Base-by-base conservation (phyloP, 495 filamentous ascomycete genomes). In the Aspergillus incahuasiensis region DNA sequence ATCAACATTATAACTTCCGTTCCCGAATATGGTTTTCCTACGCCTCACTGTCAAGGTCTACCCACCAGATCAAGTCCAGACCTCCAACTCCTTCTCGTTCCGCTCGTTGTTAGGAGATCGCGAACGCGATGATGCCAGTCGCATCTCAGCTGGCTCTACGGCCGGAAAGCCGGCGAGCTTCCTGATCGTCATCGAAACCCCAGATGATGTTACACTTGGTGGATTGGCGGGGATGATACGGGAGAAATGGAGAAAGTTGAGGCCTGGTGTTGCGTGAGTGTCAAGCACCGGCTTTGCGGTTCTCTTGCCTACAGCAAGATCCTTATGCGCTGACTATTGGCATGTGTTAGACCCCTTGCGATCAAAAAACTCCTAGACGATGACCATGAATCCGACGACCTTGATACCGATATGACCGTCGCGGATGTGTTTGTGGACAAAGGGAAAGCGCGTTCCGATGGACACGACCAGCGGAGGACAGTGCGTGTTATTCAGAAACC, bases 321-420 rank as follows among this genome's bases (percentile, higher is more conserved):
- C 6, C 1, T 19, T 18, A 50, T 24, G 19, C 34, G 38, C 61
- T 67, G 34, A 64, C 35, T 46, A 0, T 2, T 18, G 9, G 12
- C 15, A 6, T 11, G 12, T 30, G 16, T 5, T 54, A 75, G 73
- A n/a, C 65, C 70, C 1, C 59, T 75, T 3, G 57, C 64, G 1
- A 75, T 77, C 32, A 68, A 74, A 39, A 71, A 72, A 41, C 61
- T 77, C 5, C 41, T 74, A 34, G 68, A 77, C 41, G 67, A 71
- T 54, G 60, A 62, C 0, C 65, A 70, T 43, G 67, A 70, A 9
- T 19, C 53, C 3, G 60, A 68, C 25, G 65, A 71, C 38, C 68
- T 75, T 18, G 62, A 66, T 48, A 34, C 62, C n/a, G 64, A 69
- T 3, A 53, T 70, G 58, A 68, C 70, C 0, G 72, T 75, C 6